These are phyloP conservation scores for Neurospora sp. DNA, from an alignment of 495 filamentous ascomycete species.

Conservation along the genomic window DNA sequence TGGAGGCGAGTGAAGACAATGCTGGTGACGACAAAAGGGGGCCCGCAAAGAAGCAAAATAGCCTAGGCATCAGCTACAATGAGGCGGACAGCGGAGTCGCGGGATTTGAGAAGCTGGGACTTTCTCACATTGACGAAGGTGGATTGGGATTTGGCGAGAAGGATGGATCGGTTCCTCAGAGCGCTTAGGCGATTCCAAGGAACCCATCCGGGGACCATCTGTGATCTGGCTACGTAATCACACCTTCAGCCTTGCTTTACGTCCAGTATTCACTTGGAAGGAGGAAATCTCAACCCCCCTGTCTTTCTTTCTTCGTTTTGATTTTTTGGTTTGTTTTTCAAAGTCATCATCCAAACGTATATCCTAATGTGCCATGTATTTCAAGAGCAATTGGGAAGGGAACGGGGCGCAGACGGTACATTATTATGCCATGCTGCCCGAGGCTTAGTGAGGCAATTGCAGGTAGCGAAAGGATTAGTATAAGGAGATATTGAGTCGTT, in stretches of 20 bases:
- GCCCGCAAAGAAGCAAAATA: slow-evolving; percentile 5
- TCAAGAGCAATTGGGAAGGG: not conserved
- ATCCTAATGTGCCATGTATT: not conserved
- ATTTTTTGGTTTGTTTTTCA: not conserved
- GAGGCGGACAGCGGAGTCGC: slow-evolving; percentile 42
- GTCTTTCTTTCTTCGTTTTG: not conserved
- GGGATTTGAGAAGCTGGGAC: slow-evolving; percentile 36
- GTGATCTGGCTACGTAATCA: not conserved
- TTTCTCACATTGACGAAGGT: slow-evolving; percentile 28
- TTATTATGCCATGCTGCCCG: not conserved
- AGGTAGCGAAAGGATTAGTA: not conserved
- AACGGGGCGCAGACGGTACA: not conserved
- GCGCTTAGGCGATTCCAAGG: slow-evolving; percentile 22
- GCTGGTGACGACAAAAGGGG: slow-evolving; percentile 8
- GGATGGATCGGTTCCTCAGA: slow-evolving; percentile 27
- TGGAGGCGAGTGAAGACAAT: slow-evolving; percentile 40
- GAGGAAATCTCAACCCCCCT: not conserved
- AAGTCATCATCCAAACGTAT: not conserved
- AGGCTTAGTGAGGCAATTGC: not conserved
- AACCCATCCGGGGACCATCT: not conserved
- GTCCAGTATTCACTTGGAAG: not conserved
- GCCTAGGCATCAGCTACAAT: slow-evolving; percentile 8
- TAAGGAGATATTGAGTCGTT: not conserved
- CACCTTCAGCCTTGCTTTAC: not conserved
- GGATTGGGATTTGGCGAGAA: slow-evolving; percentile 27